phyloP scores from a whole-genome alignment of 1,139 yeast species.

The Entelexis sorbosivorans region DNA sequence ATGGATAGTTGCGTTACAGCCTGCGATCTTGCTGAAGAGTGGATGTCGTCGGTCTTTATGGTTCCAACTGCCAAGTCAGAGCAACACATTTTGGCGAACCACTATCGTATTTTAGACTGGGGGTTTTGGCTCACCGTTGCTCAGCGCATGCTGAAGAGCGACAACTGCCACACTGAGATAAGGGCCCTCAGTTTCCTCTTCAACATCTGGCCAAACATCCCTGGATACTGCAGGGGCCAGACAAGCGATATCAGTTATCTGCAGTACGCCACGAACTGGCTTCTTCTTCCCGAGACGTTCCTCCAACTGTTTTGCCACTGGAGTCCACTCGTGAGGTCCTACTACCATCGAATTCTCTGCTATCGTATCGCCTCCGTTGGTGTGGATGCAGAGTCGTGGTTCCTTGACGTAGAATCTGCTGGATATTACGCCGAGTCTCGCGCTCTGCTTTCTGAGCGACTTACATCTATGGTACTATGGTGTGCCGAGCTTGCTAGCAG shows the following conservation, averaged over 20 bases:
- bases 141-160: slow-evolving; percentile 49
- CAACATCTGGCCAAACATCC: slow-evolving; percentile 67
- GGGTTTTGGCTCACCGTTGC: slow-evolving; percentile 60
- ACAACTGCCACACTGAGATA: slow-evolving; percentile 51
- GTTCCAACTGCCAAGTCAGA: slow-evolving; percentile 19
- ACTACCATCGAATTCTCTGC: slow-evolving; percentile 52
- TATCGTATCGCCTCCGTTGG: slow-evolving; percentile 47
- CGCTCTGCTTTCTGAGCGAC: slow-evolving; percentile 24
- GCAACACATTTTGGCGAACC: slow-evolving; percentile 24
- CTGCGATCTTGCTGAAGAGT: slow-evolving; percentile 39
- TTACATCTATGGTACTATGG: slow-evolving; percentile 24
- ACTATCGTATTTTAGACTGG: slow-evolving; percentile 46
- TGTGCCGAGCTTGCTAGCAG: slow-evolving; percentile 23
- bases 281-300: slow-evolving; percentile 43
- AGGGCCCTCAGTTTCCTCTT: slow-evolving; percentile 57
- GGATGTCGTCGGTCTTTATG: slow-evolving; percentile 26
- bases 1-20: slow-evolving; percentile 40
- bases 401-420: slow-evolving; percentile 24
- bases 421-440: slow-evolving; percentile 28
- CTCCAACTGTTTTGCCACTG: slow-evolving; percentile 57
- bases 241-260: not conserved
- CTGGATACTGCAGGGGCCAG: slow-evolving; percentile 27
- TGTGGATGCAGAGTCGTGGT: slow-evolving; percentile 24
- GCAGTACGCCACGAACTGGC: slow-evolving; percentile 41
- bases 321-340: slow-evolving; percentile 64